Evolutionary conservation across 2,329 filamentous ascomycete species (phyloP).

Genomic region (Gliomastix tumulicola): DNA sequence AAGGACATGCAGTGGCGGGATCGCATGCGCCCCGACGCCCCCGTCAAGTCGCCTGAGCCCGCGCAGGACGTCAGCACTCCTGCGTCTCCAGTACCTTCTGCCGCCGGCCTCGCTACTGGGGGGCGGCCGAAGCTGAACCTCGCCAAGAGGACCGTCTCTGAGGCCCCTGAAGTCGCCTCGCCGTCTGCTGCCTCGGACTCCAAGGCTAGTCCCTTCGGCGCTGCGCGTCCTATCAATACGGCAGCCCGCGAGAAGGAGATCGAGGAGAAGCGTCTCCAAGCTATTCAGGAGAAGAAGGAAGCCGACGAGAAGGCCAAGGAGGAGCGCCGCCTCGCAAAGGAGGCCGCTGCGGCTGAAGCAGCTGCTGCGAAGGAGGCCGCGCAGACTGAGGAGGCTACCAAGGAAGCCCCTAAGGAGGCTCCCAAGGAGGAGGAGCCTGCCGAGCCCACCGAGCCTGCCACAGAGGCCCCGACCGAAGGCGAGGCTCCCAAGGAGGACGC

Average conservation of each 20-base stretch:
- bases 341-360: constrained; percentile 34
- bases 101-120: constrained; percentile 40
- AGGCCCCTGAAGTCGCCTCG: constrained; percentile 46
- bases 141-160: constrained; percentile 83
- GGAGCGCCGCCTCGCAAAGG: constrained; percentile 56
- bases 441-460: constrained; percentile 16
- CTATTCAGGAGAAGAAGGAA: constrained; percentile 75
- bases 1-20: constrained; percentile 89
- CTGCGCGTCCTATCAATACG: constrained; percentile 89
- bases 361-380: constrained; percentile 25
- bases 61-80: constrained; percentile 62
- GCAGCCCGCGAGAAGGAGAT: constrained; percentile 82
- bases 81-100: constrained; percentile 60
- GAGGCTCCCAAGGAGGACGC: constrained; percentile 15
- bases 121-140: constrained; percentile 81
- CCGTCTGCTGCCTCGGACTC: constrained; percentile 53
- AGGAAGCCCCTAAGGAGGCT: constrained; percentile 13
- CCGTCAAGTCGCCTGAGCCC: constrained; percentile 56
- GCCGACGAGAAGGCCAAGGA: constrained; percentile 81
- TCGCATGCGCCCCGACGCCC: constrained; percentile 79
- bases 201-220: constrained; percentile 91
- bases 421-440: constrained; percentile 20
- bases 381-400: constrained; percentile 16
- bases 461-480: constrained; percentile 16
- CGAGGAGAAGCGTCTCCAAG: constrained; percentile 75